A percentile compares a stretch with the other conserved stretches of the same genome.
Conservation (phyloP, 257 asterid species). For the Solanum virginianum region DNA sequence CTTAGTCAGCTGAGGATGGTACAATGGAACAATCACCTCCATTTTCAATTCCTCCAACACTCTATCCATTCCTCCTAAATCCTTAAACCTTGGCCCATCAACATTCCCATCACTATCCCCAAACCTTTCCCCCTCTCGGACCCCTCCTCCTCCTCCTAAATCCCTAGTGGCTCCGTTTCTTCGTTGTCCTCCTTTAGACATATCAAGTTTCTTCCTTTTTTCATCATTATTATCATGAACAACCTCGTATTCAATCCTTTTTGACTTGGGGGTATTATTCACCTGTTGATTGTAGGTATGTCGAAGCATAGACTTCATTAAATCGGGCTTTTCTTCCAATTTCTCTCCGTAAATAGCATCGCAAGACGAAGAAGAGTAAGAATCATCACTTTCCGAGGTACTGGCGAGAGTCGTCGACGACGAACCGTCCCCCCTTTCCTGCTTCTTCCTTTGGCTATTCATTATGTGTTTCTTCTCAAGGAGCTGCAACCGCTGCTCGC, state of each 20-base stretch:
- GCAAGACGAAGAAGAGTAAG: slow-evolving; percentile 25
- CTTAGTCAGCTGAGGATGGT: slow-evolving; percentile 42
- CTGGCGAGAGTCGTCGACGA: neutral
- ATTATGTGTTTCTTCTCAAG: slow-evolving; percentile 37
- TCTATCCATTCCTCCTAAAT: slow-evolving; percentile 71
- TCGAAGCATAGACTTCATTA: slow-evolving; percentile 56
- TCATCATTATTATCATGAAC: slow-evolving; percentile 11
- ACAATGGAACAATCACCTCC: slow-evolving; percentile 69
- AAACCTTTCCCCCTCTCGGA: neutral
- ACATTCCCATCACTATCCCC: neutral
- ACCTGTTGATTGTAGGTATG: slow-evolving; percentile 26
- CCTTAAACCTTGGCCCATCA: slow-evolving; percentile 55
- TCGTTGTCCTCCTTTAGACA: slow-evolving; percentile 19
- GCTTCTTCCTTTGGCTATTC: slow-evolving; percentile 2
- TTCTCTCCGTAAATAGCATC: slow-evolving; percentile 52
- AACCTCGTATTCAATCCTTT: slow-evolving; percentile 21
- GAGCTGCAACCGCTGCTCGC: slow-evolving; percentile 43
- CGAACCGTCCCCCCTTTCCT: neutral
- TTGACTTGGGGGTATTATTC: slow-evolving; percentile 1
- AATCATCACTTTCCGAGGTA: neutral
- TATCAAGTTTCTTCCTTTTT: slow-evolving; percentile 21
- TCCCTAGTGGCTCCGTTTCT: neutral
- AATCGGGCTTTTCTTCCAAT: slow-evolving; percentile 53
- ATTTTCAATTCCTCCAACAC: slow-evolving; percentile 58
- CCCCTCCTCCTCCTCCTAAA: neutral